Base-by-base conservation (phyloP, 768 basidiomycete species). In the Tylopilus cervinicoccineus region DNA sequence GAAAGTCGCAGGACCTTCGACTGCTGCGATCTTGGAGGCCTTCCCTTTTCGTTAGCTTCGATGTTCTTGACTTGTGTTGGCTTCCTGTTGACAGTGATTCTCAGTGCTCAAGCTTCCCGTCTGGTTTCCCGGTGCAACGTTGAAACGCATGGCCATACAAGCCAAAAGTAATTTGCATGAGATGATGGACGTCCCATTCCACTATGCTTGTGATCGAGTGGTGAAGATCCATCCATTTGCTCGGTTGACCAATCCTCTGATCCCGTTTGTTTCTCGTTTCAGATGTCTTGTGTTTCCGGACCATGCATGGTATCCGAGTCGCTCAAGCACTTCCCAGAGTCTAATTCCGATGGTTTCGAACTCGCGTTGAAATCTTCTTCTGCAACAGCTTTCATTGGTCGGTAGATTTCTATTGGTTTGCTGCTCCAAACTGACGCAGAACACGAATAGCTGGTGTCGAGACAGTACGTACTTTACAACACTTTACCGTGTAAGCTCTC, bases 121-220 rank as follows among this genome's bases (percentile, higher is more conserved):
- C 14, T 72, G 70, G 71, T 61, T 72, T 33, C 70, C 69, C 4
- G 71, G 70, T 5, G 70, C 71, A 17, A 57, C 49, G 14, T 53
- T 67, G 28, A 68, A 56, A 51, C 59, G 61, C 31, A 54, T 59
- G 51, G 67, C 69, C 12, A 38, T 51, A 19, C 58, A 58, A 36
- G 70, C 65, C 11, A 68, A 53, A 32, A 62, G 48, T 6, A 66
- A 57, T 44, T 31, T 66, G 17, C 45, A 57, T 24, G 55, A 59
- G 23, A 68, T 68, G 66, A 48, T 62, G 27, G 55, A 66, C 2
- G 50, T 56, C 2, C 66, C 64, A 12, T 68, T 68, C 42, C 45
- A 41, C 37, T 66, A 66, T 54, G 64, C 65, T 36, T 51, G 48
- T 37, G 52, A 64, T 9, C 55, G 64, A 33, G 55, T 53, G 48